These are phyloP conservation scores for Sugiyamaella chiloensis DNA, from an alignment of 805 yeast genomes.

Conservation along the genomic window DNA sequence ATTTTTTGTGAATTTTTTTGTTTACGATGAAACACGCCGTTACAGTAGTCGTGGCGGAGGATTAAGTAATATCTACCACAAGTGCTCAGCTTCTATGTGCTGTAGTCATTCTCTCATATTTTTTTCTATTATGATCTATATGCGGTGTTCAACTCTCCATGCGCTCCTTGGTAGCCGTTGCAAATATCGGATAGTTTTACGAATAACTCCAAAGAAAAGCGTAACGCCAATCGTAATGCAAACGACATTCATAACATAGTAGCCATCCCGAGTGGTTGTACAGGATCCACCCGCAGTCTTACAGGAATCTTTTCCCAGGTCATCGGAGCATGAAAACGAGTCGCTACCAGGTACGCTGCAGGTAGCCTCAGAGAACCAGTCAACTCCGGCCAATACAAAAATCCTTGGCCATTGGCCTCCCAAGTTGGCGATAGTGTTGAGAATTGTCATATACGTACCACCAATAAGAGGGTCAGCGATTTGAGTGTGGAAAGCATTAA, in stretches of 20 bases:
- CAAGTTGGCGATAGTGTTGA: slow-evolving; percentile 85
- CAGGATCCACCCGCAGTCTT: slow-evolving; percentile 54
- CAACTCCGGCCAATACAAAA: slow-evolving; percentile 76
- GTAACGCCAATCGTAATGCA: slow-evolving; percentile 67
- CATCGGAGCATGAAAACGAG: slow-evolving; percentile 35
- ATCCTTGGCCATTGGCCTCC: slow-evolving; percentile 98
- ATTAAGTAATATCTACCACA: too few species aligned
- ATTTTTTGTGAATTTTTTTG: too few species aligned
- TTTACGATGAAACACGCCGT: too few species aligned
- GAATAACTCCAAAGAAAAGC: slow-evolving; percentile 64
- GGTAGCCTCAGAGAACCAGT: slow-evolving; percentile 62
- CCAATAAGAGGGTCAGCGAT: slow-evolving; percentile 96
- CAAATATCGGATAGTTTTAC: slow-evolving; percentile 55
- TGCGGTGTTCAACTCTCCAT: slow-evolving; percentile 57
- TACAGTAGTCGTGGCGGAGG: too few species aligned
- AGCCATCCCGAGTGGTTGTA: slow-evolving; percentile 66
- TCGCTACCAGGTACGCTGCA: slow-evolving; percentile 41
- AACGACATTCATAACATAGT: slow-evolving; percentile 68
- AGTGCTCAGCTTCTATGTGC: too few species aligned
- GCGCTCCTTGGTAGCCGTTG: slow-evolving; percentile 70
- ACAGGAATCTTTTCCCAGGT: slow-evolving; percentile 50
- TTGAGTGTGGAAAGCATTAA: slow-evolving; percentile 91
- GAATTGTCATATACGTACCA: slow-evolving; percentile 96
- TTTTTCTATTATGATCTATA: too few species aligned
- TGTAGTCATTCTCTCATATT: too few species aligned